Base-by-base conservation (phyloP, 169 alveolate genomes). In the Besnoitia besnoiti region DNA sequence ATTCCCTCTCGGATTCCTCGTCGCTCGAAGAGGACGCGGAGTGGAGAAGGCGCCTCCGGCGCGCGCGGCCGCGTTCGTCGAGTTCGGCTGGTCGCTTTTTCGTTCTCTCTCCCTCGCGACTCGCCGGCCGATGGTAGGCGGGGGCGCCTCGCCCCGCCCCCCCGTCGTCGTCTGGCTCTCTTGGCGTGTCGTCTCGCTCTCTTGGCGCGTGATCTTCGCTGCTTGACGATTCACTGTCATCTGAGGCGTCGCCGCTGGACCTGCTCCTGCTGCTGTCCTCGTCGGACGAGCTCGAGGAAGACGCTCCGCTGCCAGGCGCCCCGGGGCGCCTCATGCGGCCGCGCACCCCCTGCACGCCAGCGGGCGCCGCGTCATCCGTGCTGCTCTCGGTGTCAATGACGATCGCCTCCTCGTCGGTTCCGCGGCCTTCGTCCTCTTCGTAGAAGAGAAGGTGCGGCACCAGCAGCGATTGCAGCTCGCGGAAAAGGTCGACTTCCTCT, bases 401-500 rank as follows among this genome's bases (percentile, higher is more conserved):
- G 67, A 16, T 14, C 24, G 47, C 46, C n/a, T 1, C 7, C 44
- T n/a, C 82, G 19, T 30, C 46, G 0, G 47, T 37, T 42, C 21
- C n/a, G 27, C 87, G 7, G 30, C 55, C 21, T 27, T 77, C 87
- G 55, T 55, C 59, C 35, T 77, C 87, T 77, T 77, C 87, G 87
- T 77, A 77, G 87, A 77, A 77, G 40, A 77, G 87, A 4, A 77
- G 40, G 59, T 77, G 87, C 14, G 87, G 87, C 87, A 77, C 87
- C 0, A 77, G 87, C 30, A 77, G 55, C 10, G 87, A 77, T 55
- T 77, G 87, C 40, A 77, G 55, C 59, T 77, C 87, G n/a, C 40
- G 33, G 59, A 77, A 77, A 4, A 77, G 87, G 55, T 77, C 40
- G 30, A 77, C 87, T 10, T 35, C 3, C 47, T 40, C 59, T 24